These are phyloP conservation scores for Paramarasmius palmivorus DNA, from an alignment of 1,284 basidiomycete genomes.

Conservation along the genomic window DNA sequence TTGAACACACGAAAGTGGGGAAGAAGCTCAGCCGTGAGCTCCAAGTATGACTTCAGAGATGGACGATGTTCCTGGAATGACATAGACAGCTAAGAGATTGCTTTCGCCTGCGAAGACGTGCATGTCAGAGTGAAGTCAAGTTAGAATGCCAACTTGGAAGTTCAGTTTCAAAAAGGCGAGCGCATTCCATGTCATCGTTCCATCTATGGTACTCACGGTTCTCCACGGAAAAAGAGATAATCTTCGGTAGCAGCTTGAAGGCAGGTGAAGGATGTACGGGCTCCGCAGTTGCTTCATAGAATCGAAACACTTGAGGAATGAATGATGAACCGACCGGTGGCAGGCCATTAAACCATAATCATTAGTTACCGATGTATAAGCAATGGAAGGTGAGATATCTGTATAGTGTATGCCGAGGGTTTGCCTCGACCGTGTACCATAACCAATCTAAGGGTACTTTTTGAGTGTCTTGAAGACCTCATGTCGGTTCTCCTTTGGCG, in stretches of 20 bases:
- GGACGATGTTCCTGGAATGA: too few relatives aligned
- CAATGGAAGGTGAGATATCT: not conserved
- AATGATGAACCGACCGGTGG: not conserved
- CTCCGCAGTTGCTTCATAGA: not conserved
- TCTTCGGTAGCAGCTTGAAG: not conserved
- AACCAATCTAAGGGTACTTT: slow-evolving; percentile 41
- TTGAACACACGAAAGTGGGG: too few relatives aligned
- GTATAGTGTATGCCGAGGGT: slow-evolving; percentile 1
- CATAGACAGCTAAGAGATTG: too few relatives aligned
- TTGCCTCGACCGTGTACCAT: not conserved
- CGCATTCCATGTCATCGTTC: too few relatives aligned
- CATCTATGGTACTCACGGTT: too few relatives aligned
- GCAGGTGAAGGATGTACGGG: not conserved
- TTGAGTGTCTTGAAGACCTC: slow-evolving; percentile 53
- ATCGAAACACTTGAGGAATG: not conserved
- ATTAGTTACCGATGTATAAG: not conserved
- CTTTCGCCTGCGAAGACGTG: too few relatives aligned
- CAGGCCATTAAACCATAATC: not conserved
- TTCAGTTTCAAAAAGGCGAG: too few relatives aligned
- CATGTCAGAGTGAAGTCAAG: too few relatives aligned
- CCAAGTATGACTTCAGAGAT: too few relatives aligned
- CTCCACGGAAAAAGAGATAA: too few relatives aligned
- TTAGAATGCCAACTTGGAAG: too few relatives aligned
- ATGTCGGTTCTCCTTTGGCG: slow-evolving; percentile 57
- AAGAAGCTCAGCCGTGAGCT: too few relatives aligned